Conservation (phyloP, 2,329 filamentous ascomycete genomes). For the Cephalotrichum gorgonifer region DNA sequence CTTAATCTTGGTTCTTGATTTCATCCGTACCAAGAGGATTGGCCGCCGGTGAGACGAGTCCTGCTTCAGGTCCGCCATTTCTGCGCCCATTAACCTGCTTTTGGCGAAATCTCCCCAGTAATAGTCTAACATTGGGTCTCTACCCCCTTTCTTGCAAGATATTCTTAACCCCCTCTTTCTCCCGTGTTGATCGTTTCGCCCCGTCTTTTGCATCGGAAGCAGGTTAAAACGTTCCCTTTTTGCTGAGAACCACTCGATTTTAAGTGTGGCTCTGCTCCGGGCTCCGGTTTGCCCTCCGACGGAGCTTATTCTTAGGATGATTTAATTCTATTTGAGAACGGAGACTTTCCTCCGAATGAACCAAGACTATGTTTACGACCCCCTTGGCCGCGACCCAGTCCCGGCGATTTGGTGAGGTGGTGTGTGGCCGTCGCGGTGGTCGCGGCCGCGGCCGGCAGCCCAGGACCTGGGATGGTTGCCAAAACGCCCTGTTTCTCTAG, state of each 20-base stretch:
- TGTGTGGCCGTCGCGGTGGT: too few species aligned
- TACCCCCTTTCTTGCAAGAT: neutral
- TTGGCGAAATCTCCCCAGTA: neutral
- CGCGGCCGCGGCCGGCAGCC: too few species aligned
- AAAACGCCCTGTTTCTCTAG: too few species aligned
- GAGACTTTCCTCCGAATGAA: too few species aligned
- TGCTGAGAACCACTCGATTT: neutral
- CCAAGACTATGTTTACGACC: neutral
- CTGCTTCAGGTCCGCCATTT: slow-evolving; percentile 2
- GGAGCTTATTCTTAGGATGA: neutral
- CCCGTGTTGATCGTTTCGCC: neutral
- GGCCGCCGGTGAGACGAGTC: neutral
- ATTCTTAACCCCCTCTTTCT: neutral
- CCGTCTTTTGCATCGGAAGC: neutral
- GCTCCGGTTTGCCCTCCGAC: neutral
- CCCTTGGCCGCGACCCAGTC: neutral
- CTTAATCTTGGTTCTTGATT: neutral
- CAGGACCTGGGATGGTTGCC: too few species aligned
- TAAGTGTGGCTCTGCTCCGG: neutral
- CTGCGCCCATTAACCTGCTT: neutral
- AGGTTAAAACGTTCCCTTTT: neutral
- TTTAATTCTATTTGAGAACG: too few species aligned
- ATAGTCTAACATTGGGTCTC: neutral
- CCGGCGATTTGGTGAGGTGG: too few species aligned
- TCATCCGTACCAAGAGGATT: neutral